phyloP scores from a whole-genome alignment of 345 rosid genomes.

The Eucalyptus albens region DNA sequence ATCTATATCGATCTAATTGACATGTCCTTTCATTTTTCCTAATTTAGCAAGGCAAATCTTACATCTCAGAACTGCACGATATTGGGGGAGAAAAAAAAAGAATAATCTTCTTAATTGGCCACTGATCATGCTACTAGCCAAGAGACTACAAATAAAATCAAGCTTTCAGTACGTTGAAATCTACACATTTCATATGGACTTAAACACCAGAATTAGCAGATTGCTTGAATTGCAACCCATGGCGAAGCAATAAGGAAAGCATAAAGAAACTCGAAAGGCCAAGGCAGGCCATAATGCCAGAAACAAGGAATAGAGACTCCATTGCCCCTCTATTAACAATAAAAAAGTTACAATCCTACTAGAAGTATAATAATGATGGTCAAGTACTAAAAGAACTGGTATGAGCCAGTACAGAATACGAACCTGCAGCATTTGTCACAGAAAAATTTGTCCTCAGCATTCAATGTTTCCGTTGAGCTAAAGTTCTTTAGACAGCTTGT shows the following conservation, averaged over 20 bases:
- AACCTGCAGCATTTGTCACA: slow-evolving; percentile 99
- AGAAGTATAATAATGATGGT: neutral
- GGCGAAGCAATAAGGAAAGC: neutral
- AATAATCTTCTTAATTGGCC: neutral
- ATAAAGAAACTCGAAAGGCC: neutral
- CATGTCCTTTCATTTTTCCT: neutral
- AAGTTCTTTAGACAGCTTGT: slow-evolving; percentile 99
- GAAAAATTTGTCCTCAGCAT: slow-evolving; percentile 97
- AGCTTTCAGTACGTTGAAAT: neutral
- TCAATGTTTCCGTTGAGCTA: slow-evolving; percentile 99
- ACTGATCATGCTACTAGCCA: neutral
- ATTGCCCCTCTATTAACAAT: neutral
- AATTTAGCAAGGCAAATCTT: neutral
- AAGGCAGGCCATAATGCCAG: neutral
- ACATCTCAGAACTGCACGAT: neutral
- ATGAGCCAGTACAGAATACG: neutral
- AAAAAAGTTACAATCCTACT: neutral
- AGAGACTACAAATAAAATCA: neutral
- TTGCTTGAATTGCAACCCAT: neutral
- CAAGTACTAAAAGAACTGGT: neutral
- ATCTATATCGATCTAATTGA: neutral
- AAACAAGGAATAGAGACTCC: neutral
- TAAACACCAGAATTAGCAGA: neutral
- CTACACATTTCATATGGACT: neutral
- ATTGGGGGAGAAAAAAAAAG: neutral